Base-by-base conservation (phyloP, 805 yeast genomes). In the Sugiyamaella valdiviana region DNA sequence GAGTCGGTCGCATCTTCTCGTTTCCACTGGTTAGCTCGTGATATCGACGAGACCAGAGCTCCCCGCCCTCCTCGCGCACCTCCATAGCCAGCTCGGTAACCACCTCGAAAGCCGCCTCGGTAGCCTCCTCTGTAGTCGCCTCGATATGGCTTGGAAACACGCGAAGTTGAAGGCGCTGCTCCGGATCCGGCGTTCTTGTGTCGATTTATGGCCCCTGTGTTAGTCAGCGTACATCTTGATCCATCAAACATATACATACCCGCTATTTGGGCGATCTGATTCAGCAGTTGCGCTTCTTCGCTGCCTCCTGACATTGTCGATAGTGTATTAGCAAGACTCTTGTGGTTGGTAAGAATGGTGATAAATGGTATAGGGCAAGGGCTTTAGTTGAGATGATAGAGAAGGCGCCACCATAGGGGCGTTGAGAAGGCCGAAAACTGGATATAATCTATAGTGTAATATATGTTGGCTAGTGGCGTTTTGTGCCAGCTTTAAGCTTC, bases 201-300 rank as follows among this genome's bases (percentile, higher is more conserved):
- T 15, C 58, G 51, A 41, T 56, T 56, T 15, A 56, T 56, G 26
- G 59, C 59, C n/a, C 59, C 59, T 51, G n/a, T n/a, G n/a, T n/a
- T n/a, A n/a, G n/a, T n/a, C n/a, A n/a, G n/a, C n/a, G n/a, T n/a
- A n/a, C n/a, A n/a, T n/a, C n/a, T n/a, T n/a, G n/a, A n/a, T n/a
- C n/a, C n/a, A n/a, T n/a, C n/a, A n/a, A n/a, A n/a, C n/a, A n/a
- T n/a, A n/a, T n/a, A n/a, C n/a, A n/a, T n/a, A n/a, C n/a, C n/a
- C n/a, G 60, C 60, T 29, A 57, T 44, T 36, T 42, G 29, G 24
- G 60, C 60, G 24, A 57, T 57, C 40, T 57, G 52, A 16, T 54
- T 45, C 20, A 57, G 42, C 20, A 57, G 44, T 9, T 54, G 52
- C 4, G 56, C 50, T 20, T 57, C 14, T n/a, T 26, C 32, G 32